These are phyloP conservation scores for Infundibulicybe gibba DNA, from an alignment of 768 basidiomycete species.

Conservation along the genomic window DNA sequence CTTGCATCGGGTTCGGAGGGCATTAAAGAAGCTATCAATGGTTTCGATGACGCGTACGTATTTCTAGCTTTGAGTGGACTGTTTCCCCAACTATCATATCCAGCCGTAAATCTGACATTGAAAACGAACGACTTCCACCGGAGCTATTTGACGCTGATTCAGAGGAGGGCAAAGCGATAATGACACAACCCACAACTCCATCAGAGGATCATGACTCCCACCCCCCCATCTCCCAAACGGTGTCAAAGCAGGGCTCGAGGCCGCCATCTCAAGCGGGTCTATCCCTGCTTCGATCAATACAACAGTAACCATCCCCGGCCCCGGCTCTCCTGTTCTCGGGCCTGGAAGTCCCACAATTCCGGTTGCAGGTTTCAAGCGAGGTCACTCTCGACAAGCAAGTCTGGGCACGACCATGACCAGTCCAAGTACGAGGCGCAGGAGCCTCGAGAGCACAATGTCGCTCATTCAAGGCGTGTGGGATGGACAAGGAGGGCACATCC, in stretches of 20 bases:
- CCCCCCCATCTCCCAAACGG: conserved; percentile 44
- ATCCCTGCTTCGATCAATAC: conserved; percentile 23
- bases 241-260: conserved; percentile 39
- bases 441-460: conserved; percentile 92
- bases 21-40: conserved; percentile 90
- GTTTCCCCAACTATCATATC: background rate
- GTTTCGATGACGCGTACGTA: conserved; percentile 94
- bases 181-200: conserved; percentile 57
- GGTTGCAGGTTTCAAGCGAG: conserved; percentile 54
- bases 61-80: background rate
- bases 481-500: conserved; percentile 41
- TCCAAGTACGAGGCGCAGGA: conserved; percentile 88
- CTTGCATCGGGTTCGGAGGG: conserved; percentile 89
- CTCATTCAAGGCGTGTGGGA: conserved; percentile 93
- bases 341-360: conserved; percentile 35
- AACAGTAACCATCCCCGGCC: conserved; percentile 8
- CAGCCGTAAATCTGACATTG: conserved; percentile 96
- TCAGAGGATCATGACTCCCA: conserved; percentile 39
- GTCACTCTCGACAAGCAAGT: conserved; percentile 75
- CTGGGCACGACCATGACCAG: conserved; percentile 94
- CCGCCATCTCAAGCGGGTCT: conserved; percentile 25
- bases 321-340: conserved; percentile 26
- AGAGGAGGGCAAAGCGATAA: conserved; percentile 64
- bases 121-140: conserved; percentile 97
- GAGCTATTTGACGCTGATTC: conserved; percentile 84